A percentile compares a stretch with the other conserved stretches of the same genome.
phyloP scores from a whole-genome alignment of 495 filamentous ascomycete species.

The Patellaria atrata region DNA sequence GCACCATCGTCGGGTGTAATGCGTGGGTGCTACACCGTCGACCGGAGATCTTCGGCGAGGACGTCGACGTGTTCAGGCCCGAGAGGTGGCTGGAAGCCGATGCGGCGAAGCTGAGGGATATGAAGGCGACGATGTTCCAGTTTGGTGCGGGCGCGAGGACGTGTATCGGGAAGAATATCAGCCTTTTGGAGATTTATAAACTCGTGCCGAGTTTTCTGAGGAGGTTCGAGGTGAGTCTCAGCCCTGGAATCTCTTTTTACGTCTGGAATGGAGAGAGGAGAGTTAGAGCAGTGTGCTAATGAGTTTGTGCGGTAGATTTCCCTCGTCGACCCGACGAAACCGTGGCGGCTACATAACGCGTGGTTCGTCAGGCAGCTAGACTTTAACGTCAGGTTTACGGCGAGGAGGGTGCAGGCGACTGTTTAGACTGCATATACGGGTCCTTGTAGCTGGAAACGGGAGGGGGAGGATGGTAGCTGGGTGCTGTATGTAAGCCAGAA shows the following conservation, averaged over 20 bases:
- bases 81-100: slow-evolving; percentile 40
- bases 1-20: slow-evolving; percentile 46
- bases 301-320: slow-evolving; percentile 28
- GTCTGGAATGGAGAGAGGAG: not conserved
- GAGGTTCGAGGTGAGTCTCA: slow-evolving; percentile 42
- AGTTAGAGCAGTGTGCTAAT: not conserved
- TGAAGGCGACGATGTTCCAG: slow-evolving; percentile 34
- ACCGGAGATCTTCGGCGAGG: slow-evolving; percentile 37
- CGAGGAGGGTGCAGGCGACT: slow-evolving; percentile 17
- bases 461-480: too few relatives aligned
- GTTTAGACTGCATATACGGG: too few relatives aligned
- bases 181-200: slow-evolving; percentile 66
- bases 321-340: slow-evolving; percentile 41
- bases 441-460: too few relatives aligned
- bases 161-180: slow-evolving; percentile 62
- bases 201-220: slow-evolving; percentile 58
- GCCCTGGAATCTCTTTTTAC: not conserved
- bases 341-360: slow-evolving; percentile 55
- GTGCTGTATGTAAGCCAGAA: too few relatives aligned
- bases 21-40: slow-evolving; percentile 44
- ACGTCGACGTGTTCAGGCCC: slow-evolving; percentile 39
- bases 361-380: slow-evolving; percentile 61
- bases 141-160: slow-evolving; percentile 53
- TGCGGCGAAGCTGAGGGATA: slow-evolving; percentile 27
- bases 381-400: slow-evolving; percentile 45